Percentiles rank a stretch among this genome's conserved stretches.
phyloP scores from a whole-genome alignment of 2,329 filamentous ascomycete species.

The Pseudogymnoascus sp. region DNA sequence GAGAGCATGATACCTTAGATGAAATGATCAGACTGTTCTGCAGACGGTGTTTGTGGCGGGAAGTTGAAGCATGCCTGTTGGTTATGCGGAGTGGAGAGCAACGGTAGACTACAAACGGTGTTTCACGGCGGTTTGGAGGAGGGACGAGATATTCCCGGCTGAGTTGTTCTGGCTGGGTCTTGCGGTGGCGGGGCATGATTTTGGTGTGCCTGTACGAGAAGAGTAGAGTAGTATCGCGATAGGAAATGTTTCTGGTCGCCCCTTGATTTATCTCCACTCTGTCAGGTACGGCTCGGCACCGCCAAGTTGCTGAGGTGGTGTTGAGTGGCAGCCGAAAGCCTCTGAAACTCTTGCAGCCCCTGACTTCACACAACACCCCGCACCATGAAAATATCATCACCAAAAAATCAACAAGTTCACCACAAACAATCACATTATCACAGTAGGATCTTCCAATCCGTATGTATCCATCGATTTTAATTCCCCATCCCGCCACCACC shows the following conservation, averaged over 20 bases:
- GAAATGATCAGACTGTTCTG: constrained; percentile 5
- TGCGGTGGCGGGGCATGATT: not conserved
- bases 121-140: not conserved
- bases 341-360: not conserved
- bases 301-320: not conserved
- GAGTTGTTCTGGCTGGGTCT: not conserved
- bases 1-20: constrained; percentile 5
- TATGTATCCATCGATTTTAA: not conserved
- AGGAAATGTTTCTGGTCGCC: not conserved
- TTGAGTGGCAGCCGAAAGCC: not conserved
- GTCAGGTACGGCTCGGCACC: not conserved
- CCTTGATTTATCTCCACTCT: not conserved
- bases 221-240: not conserved
- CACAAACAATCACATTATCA: not conserved
- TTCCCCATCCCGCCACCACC: not conserved
- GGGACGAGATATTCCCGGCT: not conserved
- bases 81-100: not conserved
- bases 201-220: not conserved
- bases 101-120: not conserved
- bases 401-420: not conserved
- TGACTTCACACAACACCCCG: not conserved
- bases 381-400: not conserved
- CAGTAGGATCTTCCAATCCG: not conserved
- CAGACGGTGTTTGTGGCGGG: not conserved
- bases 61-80: not conserved